Conservation (phyloP, 805 yeast genomes). For the Starmerella powellii region DNA sequence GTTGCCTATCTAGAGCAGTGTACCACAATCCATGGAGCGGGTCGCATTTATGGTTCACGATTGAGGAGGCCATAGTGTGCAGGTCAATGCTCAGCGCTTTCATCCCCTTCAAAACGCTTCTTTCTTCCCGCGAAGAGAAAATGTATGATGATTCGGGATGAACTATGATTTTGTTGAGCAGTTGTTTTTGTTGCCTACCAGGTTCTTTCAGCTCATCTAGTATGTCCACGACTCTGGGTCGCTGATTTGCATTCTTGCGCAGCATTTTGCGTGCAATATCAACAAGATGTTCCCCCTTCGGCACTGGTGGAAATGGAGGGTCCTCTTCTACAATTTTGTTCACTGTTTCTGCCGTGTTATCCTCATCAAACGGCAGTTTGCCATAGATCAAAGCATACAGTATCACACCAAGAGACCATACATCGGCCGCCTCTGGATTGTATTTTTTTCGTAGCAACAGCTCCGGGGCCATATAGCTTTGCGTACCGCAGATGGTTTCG, state of each 20-base stretch:
- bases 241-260: slow-evolving; percentile 48
- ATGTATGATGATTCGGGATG: slow-evolving; percentile 36
- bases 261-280: slow-evolving; percentile 44
- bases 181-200: slow-evolving; percentile 32
- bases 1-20: slow-evolving; percentile 21
- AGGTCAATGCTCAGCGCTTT: slow-evolving; percentile 21
- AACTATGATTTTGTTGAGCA: slow-evolving; percentile 21
- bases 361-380: slow-evolving; percentile 83
- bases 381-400: slow-evolving; percentile 76
- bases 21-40: slow-evolving; percentile 25
- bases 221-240: slow-evolving; percentile 49
- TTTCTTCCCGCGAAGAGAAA: slow-evolving; percentile 18
- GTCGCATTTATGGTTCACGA: slow-evolving; percentile 21
- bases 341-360: slow-evolving; percentile 51
- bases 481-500: slow-evolving; percentile 85
- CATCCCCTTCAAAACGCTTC: slow-evolving; percentile 22
- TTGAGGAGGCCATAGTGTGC: slow-evolving; percentile 18
- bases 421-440: slow-evolving; percentile 66
- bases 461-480: slow-evolving; percentile 96
- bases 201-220: slow-evolving; percentile 40
- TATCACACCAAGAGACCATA: slow-evolving; percentile 88
- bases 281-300: slow-evolving; percentile 34
- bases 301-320: slow-evolving; percentile 40
- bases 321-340: slow-evolving; percentile 49
- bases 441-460: slow-evolving; percentile 55